A percentile compares a stretch with the other conserved stretches of the same genome.
phyloP scores from a whole-genome alignment of 139 green algal species.

The Volvox africanus region DNA sequence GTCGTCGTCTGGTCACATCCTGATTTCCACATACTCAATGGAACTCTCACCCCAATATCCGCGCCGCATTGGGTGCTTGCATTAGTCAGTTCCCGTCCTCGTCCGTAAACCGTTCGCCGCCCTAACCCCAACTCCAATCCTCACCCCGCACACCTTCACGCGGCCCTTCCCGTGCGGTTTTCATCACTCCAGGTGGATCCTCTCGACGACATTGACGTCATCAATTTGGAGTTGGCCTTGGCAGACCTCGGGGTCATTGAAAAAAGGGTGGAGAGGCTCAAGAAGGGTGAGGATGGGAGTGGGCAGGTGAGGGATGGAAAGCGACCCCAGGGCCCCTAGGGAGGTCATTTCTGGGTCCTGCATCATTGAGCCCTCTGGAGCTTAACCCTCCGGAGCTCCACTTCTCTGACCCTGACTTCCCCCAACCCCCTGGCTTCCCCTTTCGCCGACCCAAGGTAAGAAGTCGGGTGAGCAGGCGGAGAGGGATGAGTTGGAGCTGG shows the following conservation, averaged over 20 bases:
- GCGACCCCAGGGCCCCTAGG: background rate
- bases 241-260: slow-evolving; percentile 93
- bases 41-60: too few species aligned
- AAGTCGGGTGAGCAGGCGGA: slow-evolving; percentile 81
- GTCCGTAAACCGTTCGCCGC: too few species aligned
- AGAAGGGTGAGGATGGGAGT: slow-evolving; percentile 75
- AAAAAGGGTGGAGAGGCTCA: slow-evolving; percentile 89
- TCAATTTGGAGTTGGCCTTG: slow-evolving; percentile 97
- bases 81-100: too few species aligned
- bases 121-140: background rate
- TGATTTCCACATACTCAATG: too few species aligned
- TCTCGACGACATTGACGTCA: slow-evolving; percentile 86
- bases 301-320: background rate
- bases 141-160: too few species aligned
- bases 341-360: too few species aligned
- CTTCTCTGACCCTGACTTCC: background rate
- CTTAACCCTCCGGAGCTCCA: background rate
- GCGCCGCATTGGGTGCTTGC: too few species aligned
- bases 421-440: background rate
- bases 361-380: background rate
- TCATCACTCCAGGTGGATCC: slow-evolving; percentile 61
- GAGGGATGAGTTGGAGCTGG: slow-evolving; percentile 78
- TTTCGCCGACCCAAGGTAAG: slow-evolving; percentile 63
- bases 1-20: too few species aligned
- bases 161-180: background rate